Evolutionary conservation across 768 basidiomycete genomes (phyloP), one percentile per base, ranked within the genome.

Genomic region (Lentinula sp.): DNA sequence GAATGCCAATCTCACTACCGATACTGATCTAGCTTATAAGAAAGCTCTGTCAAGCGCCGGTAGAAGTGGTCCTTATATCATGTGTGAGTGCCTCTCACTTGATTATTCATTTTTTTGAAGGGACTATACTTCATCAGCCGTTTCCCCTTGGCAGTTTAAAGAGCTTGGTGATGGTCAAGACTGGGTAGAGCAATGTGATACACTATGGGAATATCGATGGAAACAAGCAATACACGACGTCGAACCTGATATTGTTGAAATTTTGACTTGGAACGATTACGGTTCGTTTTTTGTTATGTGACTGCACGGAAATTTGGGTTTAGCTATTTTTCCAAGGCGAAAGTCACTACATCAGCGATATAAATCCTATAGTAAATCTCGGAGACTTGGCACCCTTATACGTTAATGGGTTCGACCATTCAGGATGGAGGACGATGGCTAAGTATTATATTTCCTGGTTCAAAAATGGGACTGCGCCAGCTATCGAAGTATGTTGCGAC

Each of bases 281-380:
- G 67, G 69, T 60, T 11, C 64, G 53, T 61, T 68, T 39, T 65
- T 65, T 58, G 61, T 66, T 21, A 61, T 48, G 7, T 8, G 7
- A 58, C 28, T 28, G 28, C 28, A 28, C 28, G 28, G 28, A 28
- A 3, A 28, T 3, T 28, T 28, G 3, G 28, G 28, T 28, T 28
- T 28, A 28, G 28, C 28, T 28, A 28, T 3, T 28, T 39, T 39
- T 8, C 5, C 9, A 62, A 48, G 74, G 69, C 35, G 74, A 75
- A 63, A 76, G 76, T 8, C 76, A 77, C 42, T 81, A 80, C 67
- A 78, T 80, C 64, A 62, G 68, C 1, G 68, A 69, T 28, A 69
- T 69, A 23, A 68, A 68, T 34, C 69, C 68, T 11, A 65, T 64
- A 9, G 65, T 68, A 8, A 62, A 69, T 50, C 64, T 69, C 39